Evolutionary conservation across 2,329 filamentous ascomycete species (phyloP).

Genomic region (Magnaporthiopsis rhizophila): DNA sequence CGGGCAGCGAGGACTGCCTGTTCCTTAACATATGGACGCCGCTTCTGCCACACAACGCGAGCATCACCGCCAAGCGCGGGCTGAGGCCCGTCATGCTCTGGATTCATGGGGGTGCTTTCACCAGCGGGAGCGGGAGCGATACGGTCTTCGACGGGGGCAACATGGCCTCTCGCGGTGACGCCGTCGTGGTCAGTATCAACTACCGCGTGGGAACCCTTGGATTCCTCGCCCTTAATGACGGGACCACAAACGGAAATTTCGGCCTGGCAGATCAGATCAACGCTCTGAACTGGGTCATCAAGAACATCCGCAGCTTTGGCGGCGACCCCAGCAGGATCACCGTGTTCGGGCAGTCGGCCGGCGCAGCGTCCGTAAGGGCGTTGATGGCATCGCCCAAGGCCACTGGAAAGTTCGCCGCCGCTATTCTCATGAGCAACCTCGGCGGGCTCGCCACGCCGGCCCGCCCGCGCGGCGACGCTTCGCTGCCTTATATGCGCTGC

Average conservation of each 20-base stretch:
- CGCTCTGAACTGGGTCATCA: constrained; percentile 40
- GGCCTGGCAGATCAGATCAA: constrained; percentile 40
- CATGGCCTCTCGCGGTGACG: constrained; percentile 48
- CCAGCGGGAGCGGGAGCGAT: constrained; percentile 33
- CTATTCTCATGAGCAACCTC: constrained; percentile 34
- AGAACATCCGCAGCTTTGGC: constrained; percentile 46
- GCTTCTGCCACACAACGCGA: constrained; percentile 24
- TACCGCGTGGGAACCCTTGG: constrained; percentile 51
- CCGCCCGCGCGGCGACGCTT: constrained; percentile 34
- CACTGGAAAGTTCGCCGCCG: constrained; percentile 37
- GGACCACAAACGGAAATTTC: constrained; percentile 38
- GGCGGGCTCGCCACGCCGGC: constrained; percentile 27
- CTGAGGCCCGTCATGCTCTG: constrained; percentile 30
- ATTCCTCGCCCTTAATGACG: constrained; percentile 44
- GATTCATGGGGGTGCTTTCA: constrained; percentile 47
- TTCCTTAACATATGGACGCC: constrained; percentile 38
- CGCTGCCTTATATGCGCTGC: constrained; percentile 39
- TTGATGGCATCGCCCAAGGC: constrained; percentile 40
- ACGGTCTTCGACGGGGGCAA: constrained; percentile 42
- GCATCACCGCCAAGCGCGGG: constrained; percentile 10
- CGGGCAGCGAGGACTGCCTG: constrained; percentile 36
- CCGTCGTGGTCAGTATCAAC: constrained; percentile 52
- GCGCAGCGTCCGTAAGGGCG: constrained; percentile 41
- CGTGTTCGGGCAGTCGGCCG: constrained; percentile 47
- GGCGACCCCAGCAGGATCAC: constrained; percentile 49